Conservation (phyloP, 1,284 basidiomycete species). For the Leccinum pachyderme region DNA sequence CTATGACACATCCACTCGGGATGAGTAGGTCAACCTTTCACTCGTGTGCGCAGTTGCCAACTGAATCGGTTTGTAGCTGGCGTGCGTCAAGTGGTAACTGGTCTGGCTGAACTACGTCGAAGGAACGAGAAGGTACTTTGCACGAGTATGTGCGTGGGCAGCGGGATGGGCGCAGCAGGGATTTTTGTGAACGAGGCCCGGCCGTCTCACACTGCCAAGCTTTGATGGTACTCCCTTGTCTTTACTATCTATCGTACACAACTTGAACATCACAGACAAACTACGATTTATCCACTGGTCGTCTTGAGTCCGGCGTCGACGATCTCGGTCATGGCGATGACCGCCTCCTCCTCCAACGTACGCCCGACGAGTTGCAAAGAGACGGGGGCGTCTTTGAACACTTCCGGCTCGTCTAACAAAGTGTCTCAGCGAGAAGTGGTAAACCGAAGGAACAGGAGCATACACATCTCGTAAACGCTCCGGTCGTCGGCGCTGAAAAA, state of each 20-base stretch:
- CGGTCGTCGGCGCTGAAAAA: constrained; percentile 51
- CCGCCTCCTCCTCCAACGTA: constrained; percentile 72
- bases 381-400: constrained; percentile 61
- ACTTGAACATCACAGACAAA: background rate
- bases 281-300: background rate
- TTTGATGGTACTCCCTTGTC: constrained; percentile 16
- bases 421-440: constrained; percentile 6
- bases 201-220: constrained; percentile 21
- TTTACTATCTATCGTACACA: background rate
- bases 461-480: constrained; percentile 54
- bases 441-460: constrained; percentile 22
- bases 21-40: constrained; percentile 58
- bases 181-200: constrained; percentile 76
- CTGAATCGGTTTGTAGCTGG: background rate
- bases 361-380: constrained; percentile 68
- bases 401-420: constrained; percentile 53
- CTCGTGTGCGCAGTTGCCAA: background rate
- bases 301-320: constrained; percentile 43
- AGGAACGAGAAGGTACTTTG: constrained; percentile 65
- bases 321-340: constrained; percentile 62
- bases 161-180: constrained; percentile 85
- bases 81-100: constrained; percentile 72
- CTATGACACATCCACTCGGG: constrained; percentile 76
- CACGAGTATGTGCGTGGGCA: constrained; percentile 89
- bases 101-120: constrained; percentile 74